Evolutionary conservation across 2,329 filamentous ascomycete genomes (phyloP).

Genomic region (Harringtonia lauricola): DNA sequence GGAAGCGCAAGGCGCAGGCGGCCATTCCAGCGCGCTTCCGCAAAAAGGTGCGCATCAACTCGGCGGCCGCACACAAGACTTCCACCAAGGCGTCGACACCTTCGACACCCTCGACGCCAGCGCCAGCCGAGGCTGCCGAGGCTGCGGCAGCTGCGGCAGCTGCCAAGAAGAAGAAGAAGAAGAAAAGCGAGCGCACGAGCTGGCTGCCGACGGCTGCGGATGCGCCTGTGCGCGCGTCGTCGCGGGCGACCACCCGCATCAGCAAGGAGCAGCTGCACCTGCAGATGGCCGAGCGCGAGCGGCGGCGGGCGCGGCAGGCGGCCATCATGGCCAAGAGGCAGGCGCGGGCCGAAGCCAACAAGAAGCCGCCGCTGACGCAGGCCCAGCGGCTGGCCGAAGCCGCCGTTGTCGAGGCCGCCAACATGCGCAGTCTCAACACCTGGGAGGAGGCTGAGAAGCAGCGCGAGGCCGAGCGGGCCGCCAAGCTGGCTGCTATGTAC

Average conservation of each 20-base stretch:
- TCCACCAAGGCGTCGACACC: constrained; percentile 23
- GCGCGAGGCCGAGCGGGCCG: constrained; percentile 71
- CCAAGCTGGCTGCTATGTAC: constrained; percentile 77
- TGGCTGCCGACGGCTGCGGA: constrained; percentile 46
- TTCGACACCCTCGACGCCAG: constrained; percentile 22
- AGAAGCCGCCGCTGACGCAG: constrained; percentile 77
- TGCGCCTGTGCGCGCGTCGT: constrained; percentile 46
- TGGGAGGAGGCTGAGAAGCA: constrained; percentile 92
- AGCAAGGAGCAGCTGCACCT: constrained; percentile 54
- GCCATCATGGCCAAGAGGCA: constrained; percentile 56
- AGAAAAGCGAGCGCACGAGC: constrained; percentile 48
- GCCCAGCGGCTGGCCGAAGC: constrained; percentile 76
- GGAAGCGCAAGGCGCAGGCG: constrained; percentile 74
- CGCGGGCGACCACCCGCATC: constrained; percentile 44
- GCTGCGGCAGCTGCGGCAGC: constrained; percentile 26
- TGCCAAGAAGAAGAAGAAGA: constrained; percentile 46
- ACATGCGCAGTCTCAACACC: constrained; percentile 79
- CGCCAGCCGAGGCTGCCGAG: constrained; percentile 19
- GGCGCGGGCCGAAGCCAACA: constrained; percentile 60
- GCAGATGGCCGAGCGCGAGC: constrained; percentile 64
- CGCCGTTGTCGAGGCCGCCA: constrained; percentile 70
- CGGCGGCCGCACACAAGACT: constrained; percentile 28
- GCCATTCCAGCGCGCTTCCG: constrained; percentile 59
- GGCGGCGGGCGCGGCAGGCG: constrained; percentile 59
- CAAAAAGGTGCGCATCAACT: constrained; percentile 67